Percentiles rank a stretch among this genome's conserved stretches.
Conservation (phyloP, 202 grass and related monocot genomes). For the Setaria viridis region DNA sequence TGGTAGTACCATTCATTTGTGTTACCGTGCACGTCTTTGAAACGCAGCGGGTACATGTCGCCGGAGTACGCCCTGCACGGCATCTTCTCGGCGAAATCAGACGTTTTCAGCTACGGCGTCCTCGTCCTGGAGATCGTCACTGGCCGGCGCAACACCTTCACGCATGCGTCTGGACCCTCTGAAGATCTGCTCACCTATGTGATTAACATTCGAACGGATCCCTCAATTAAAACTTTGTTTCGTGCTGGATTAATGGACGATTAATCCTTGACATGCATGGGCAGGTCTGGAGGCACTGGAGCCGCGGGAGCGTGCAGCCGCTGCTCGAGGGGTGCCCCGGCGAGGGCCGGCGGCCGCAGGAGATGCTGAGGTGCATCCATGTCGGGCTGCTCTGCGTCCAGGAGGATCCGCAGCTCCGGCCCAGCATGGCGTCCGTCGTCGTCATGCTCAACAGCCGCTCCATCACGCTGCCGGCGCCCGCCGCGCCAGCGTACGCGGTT, state of each 20-base stretch:
- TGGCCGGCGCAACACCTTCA: slow-evolving; percentile 9
- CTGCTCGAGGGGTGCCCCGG: slow-evolving; percentile 24
- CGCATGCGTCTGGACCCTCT: too few species aligned
- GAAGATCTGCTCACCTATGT: slow-evolving; percentile 50
- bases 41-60: slow-evolving; percentile 5
- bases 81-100: slow-evolving; percentile 62
- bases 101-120: slow-evolving; percentile 69
- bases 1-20: too few species aligned
- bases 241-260: too few species aligned
- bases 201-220: neutral
- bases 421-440: slow-evolving; percentile 49
- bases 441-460: slow-evolving; percentile 49
- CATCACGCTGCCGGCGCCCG: slow-evolving; percentile 46
- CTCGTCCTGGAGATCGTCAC: slow-evolving; percentile 59
- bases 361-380: slow-evolving; percentile 59
- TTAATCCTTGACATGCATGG: too few species aligned
- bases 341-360: slow-evolving; percentile 22
- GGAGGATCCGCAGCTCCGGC: slow-evolving; percentile 52
- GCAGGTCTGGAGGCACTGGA: slow-evolving; percentile 62
- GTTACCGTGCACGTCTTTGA: too few species aligned
- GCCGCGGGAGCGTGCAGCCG: slow-evolving; percentile 7
- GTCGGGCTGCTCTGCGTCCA: slow-evolving; percentile 62
- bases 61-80: slow-evolving; percentile 61
- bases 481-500: slow-evolving; percentile 22
- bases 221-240: too few species aligned